Base-by-base conservation (phyloP, 1,284 basidiomycete genomes). In the Malassezia vespertilionis region DNA sequence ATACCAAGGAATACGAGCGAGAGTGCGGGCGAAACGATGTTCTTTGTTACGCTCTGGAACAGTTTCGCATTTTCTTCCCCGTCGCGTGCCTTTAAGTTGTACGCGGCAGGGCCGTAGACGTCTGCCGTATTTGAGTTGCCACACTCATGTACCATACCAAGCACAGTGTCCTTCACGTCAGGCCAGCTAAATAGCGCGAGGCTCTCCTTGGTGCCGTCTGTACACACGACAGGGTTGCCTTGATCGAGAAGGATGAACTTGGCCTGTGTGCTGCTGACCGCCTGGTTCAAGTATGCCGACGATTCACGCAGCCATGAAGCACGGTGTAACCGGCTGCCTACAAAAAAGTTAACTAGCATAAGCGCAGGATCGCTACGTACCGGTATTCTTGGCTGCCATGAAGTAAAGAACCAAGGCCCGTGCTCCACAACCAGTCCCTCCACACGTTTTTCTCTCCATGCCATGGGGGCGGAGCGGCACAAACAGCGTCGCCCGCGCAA, bases 301-400 rank as follows among this genome's bases (percentile, higher is more conserved):
- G 60, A 59, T 17, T 60, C 62, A 6, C 70, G 57, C 17, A 71
- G 46, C 68, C 68, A 71, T 5, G 65, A 68, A 15, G 65, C 58
- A 21, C 68, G 60, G 30, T 65, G 63, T 32, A 71, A 58, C 40
- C 54, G 52, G 38, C 41, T 42, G 10, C 65, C 65, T 6, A 58
- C 58, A 35, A 60, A 69, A 28, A 63, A 67, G 46, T 67, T 67
- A 49, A 61, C 56, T n/a, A 60, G 45, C 3, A 11, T 40, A 33
- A 55, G 52, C 11, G n/a, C n/a, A n/a, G n/a, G n/a, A n/a, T n/a
- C n/a, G n/a, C n/a, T 43, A 40, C 9, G 26, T 26, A 41, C n/a
- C n/a, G n/a, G n/a, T n/a, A n/a, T n/a, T n/a, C n/a, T n/a, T n/a
- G n/a, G n/a, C n/a, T n/a, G n/a, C n/a, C n/a, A n/a, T n/a, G n/a